Evolutionary conservation across 2,329 filamentous ascomycete genomes (phyloP), one percentile per base, ranked within the genome.

Genomic region (Parastagonospora avenae): DNA sequence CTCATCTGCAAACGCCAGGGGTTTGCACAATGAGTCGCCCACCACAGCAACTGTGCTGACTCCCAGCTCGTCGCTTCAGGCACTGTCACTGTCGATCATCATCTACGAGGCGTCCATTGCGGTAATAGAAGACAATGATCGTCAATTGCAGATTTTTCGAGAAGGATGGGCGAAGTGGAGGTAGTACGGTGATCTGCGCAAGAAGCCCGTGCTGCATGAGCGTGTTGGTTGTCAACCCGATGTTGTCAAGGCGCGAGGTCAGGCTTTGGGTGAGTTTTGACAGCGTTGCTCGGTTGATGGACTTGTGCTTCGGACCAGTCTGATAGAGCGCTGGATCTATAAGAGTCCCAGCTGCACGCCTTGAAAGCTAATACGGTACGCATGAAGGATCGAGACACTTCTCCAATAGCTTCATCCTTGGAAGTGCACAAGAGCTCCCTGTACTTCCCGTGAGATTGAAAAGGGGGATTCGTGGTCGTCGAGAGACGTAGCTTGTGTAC

Each of bases 291-390:
- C 48, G 46, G 38, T 53, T 53, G 19, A 50, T 58, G 9, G 9
- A 49, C 43, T 11, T 48, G 46, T 11, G 43, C 29, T 28, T 55
- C 49, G 16, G 48, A 55, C 40, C 46, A 55, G 35, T 37, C 35
- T 37, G 14, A 8, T 8, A 37, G 10, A 7, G 35, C 35, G 19
- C 35, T 37, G 7, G 35, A 8, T 3, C 3, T 24, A 24, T 24
- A 5, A 3, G 3, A 24, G 19, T 24, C 5, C 19, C 5, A 24
- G 19, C 19, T 24, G 19, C 19, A 5, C 19, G 19, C 5, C 19
- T 3, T 24, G 5, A 24, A 24, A 5, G 19, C 19, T n/a, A n/a
- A n/a, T n/a, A n/a, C n/a, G n/a, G n/a, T n/a, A n/a, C n/a, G n/a
- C n/a, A n/a, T n/a, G n/a, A n/a, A n/a, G n/a, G n/a, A n/a, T n/a